These are phyloP conservation scores for Fistulinella prunicolor DNA, from an alignment of 768 basidiomycete genomes.

Conservation along the genomic window DNA sequence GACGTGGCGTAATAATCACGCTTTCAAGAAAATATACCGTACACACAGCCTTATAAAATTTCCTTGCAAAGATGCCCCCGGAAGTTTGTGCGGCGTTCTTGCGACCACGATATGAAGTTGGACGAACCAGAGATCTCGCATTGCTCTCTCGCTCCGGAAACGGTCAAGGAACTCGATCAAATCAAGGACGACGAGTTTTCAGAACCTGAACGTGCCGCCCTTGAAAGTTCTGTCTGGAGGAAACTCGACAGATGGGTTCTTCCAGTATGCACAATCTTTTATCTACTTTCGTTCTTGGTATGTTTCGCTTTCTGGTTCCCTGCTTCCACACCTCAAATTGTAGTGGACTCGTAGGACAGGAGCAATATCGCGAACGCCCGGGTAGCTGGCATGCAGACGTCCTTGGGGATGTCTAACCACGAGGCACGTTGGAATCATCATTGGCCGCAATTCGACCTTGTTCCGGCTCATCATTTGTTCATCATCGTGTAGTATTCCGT, in stretches of 20 bases:
- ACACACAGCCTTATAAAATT: no score
- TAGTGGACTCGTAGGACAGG: constrained; percentile 27
- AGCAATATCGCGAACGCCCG: constrained; percentile 56
- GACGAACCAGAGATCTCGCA: constrained; percentile 1
- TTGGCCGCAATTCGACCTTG: not conserved
- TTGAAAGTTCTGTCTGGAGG: constrained; percentile 45
- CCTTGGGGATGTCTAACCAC: constrained; percentile 33
- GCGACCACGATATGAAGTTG: no score
- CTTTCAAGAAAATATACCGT: no score
- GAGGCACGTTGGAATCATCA: constrained; percentile 19
- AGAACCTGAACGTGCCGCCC: constrained; percentile 8
- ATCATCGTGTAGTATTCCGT: constrained; percentile 33
- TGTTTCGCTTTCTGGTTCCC: constrained; percentile 13
- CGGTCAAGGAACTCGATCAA: constrained; percentile 7
- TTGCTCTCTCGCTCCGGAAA: not conserved
- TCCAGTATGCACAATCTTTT: constrained; percentile 48
- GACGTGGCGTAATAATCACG: no score
- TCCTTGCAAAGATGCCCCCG: no score
- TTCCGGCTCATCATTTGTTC: constrained; percentile 1
- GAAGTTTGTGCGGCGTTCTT: no score
- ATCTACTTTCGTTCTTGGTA: constrained; percentile 54
- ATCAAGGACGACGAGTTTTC: constrained; percentile 10
- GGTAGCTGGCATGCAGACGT: constrained; percentile 59
- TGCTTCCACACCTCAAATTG: not conserved
- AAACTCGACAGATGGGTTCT: constrained; percentile 50